Evolutionary conservation across 2,329 filamentous ascomycete species (phyloP).

Genomic region (Cryoendolithus antarcticus): DNA sequence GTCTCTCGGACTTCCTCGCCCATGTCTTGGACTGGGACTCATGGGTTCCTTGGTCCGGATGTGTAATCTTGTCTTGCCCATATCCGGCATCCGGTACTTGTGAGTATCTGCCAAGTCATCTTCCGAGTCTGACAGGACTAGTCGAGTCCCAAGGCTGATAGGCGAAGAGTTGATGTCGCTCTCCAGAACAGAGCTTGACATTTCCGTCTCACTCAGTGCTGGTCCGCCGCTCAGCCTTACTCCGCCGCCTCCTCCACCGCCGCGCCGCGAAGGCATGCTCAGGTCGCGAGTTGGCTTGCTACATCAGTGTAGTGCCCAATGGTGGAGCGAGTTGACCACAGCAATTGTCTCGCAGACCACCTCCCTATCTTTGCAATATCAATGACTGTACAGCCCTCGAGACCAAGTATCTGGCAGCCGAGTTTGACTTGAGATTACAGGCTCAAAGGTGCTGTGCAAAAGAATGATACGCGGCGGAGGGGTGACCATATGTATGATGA

Average conservation of each 20-base stretch:
- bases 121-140: slow-evolving; percentile 41
- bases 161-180: slow-evolving; percentile 34
- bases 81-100: slow-evolving; percentile 63
- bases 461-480: no score
- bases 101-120: slow-evolving; percentile 50
- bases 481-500: no score
- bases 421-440: no score
- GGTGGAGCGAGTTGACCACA: no score
- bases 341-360: no score
- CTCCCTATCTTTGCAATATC: no score
- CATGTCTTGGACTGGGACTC: slow-evolving; percentile 13
- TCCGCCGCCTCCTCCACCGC: slow-evolving; percentile 9
- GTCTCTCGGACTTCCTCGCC: background rate
- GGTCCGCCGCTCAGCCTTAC: slow-evolving; percentile 19
- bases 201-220: slow-evolving; percentile 25
- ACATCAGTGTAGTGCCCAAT: no score
- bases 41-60: slow-evolving; percentile 20
- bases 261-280: no score
- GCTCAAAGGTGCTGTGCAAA: no score
- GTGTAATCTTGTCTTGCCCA: slow-evolving; percentile 43
- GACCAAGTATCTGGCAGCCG: no score
- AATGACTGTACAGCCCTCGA: no score
- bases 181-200: slow-evolving; percentile 21
- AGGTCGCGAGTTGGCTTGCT: no score
- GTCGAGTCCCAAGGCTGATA: slow-evolving; percentile 41